Evolutionary conservation across 192 early-diverging fungal genomes (phyloP).

Genomic region (Borealophlyctis nickersoniae): DNA sequence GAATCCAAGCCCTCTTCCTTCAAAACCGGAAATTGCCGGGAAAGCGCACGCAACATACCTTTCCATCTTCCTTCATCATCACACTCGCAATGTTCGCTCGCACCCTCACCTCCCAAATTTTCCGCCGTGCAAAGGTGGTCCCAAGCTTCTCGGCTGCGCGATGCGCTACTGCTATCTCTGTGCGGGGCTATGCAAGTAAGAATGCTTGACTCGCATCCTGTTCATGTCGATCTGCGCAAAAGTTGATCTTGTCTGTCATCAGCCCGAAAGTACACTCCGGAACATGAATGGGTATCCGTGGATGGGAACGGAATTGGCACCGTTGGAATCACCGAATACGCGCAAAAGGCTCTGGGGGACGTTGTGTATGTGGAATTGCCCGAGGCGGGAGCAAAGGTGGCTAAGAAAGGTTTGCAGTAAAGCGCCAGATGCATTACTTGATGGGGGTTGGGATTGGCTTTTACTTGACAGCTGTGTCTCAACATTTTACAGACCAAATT

Average conservation of each 20-base stretch:
- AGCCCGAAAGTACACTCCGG: constrained; percentile 68
- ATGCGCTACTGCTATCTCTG: neutral
- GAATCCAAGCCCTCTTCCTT: no score
- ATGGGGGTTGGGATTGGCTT: no score
- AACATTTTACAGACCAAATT: constrained; percentile 57
- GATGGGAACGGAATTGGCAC: constrained; percentile 68
- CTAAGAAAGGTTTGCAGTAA: constrained; percentile 47
- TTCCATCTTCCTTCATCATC: neutral
- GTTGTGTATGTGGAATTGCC: constrained; percentile 93
- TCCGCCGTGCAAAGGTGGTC: neutral
- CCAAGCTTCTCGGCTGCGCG: neutral
- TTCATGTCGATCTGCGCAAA: neutral
- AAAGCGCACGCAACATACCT: no score
- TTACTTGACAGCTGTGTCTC: no score
- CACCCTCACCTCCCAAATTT: neutral
- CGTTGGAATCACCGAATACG: constrained; percentile 89
- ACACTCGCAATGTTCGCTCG: neutral
- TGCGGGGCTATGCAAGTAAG: constrained; percentile 19
- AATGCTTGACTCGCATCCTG: neutral
- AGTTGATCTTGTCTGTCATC: neutral
- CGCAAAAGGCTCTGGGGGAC: constrained; percentile 87
- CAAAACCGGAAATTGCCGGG: no score
- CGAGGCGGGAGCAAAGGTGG: constrained; percentile 60
- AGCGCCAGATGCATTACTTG: no score
- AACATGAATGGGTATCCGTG: constrained; percentile 91